Base-by-base conservation (phyloP, 129 eudicot genomes). In the Artemisia annua region DNA sequence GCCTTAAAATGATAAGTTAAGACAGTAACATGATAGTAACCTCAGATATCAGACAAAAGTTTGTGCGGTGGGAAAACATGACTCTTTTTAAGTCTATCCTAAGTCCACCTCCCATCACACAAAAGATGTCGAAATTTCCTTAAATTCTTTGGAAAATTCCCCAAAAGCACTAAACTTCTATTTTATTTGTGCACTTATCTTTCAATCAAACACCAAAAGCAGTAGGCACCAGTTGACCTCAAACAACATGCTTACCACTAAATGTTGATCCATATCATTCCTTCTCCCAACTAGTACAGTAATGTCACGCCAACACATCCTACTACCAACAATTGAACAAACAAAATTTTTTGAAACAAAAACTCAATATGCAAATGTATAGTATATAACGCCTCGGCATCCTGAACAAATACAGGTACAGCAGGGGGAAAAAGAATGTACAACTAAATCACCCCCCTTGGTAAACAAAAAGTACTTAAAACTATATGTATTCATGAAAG, bases 381-480 rank as follows among this genome's bases (percentile, higher is more conserved):
- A 63, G 55, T 46, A 69, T 70, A 70, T 63, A 67, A 49, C 20
- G 35, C 55, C 63, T 10, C 14, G 2, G 46, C 46, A 39, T 39
- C 46, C 46, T 39, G 46, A 39, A 39, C 46, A 39, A 39, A 39
- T 39, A 39, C 46, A 39, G 46, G 46, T 39, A 39, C 46, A 39
- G 18, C 19, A 20, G 62, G 67, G 67, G 51, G 14, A 43, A 76
- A n/a, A 70, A 76, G 44, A 63, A 78, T 78, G 67, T 78, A 78
- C 82, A 78, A 52, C 82, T 63, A 71, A 78, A 64, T 56, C 78
- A 71, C 61, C 72, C 77, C 66, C 80, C 13, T n/a, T 24, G 46
- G 44, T 74, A 51, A 77, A 18, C 3, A 64, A 73, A 72, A n/a
- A 22, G 63, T 48, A 68, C 75, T 59, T 48, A n/a, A 30, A 67